Conservation (phyloP, 805 yeast genomes). For the Candida patagonica region DNA sequence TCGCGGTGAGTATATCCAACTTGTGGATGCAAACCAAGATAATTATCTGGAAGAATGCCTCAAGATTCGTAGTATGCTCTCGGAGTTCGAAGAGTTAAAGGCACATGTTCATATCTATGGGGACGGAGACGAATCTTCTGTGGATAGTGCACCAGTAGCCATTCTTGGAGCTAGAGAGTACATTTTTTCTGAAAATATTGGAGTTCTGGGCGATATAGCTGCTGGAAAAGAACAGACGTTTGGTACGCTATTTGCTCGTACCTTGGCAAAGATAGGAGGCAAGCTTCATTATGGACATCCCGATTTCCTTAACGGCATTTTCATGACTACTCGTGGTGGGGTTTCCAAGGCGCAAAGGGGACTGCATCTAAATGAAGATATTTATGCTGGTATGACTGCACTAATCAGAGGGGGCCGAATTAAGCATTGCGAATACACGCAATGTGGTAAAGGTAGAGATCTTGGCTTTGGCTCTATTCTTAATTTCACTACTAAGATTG, state of each 20-base stretch:
- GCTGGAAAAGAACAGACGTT: constrained; percentile 86
- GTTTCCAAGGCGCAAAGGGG: constrained; percentile 82
- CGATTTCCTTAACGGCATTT: constrained; percentile 64
- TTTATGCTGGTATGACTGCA: constrained; percentile 80
- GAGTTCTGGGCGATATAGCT: constrained; percentile 76
- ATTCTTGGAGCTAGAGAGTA: constrained; percentile 79
- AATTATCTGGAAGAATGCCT: constrained; percentile 75
- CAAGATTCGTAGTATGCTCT: constrained; percentile 62
- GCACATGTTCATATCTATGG: constrained; percentile 14
- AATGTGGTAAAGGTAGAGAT: constrained; percentile 84
- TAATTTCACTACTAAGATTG: constrained; percentile 76
- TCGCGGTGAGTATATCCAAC: constrained; percentile 73
- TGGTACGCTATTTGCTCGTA: constrained; percentile 76
- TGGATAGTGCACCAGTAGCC: constrained; percentile 48
- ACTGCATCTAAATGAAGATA: constrained; percentile 74
- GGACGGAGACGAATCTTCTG: neutral
- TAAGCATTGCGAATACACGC: constrained; percentile 73
- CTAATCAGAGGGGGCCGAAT: constrained; percentile 72
- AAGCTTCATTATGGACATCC: constrained; percentile 85
- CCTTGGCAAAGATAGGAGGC: constrained; percentile 74
- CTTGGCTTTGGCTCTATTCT: constrained; percentile 75
- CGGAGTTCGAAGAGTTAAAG: constrained; percentile 59
- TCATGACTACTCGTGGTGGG: constrained; percentile 81
- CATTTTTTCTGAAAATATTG: constrained; percentile 73
- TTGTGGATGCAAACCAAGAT: constrained; percentile 79